A percentile compares a stretch with the other conserved stretches of the same genome.
Evolutionary conservation across 192 early-diverging fungal genomes (phyloP).

Genomic region (Kickxella alabastrina): DNA sequence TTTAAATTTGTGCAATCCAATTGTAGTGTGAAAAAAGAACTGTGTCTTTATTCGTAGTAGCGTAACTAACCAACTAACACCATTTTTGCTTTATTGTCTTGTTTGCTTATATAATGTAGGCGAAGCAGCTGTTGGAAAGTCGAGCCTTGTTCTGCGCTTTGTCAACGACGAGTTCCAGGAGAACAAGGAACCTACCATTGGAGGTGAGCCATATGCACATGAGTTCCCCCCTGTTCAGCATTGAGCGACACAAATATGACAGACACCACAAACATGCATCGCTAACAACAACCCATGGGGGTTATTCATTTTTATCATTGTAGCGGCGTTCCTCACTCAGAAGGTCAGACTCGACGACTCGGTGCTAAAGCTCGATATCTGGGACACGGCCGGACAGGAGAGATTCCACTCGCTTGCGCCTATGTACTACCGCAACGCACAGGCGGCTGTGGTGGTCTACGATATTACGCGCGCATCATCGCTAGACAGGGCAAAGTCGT

Average conservation of each 20-base stretch:
- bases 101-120: too few species aligned
- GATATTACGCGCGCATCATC: slow-evolving; percentile 87
- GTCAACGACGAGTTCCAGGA: slow-evolving; percentile 93
- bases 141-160: slow-evolving; percentile 90
- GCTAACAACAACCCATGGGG: slow-evolving; percentile 96
- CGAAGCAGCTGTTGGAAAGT: slow-evolving; percentile 97
- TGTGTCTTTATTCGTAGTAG: too few species aligned
- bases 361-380: slow-evolving; percentile 79
- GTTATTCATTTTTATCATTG: slow-evolving; percentile 7
- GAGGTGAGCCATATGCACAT: slow-evolving; percentile 52
- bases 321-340: slow-evolving; percentile 84
- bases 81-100: not conserved
- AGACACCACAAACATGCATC: too few species aligned
- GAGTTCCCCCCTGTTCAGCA: too few species aligned
- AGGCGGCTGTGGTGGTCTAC: slow-evolving; percentile 95
- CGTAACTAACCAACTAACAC: too few species aligned
- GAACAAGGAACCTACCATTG: slow-evolving; percentile 98
- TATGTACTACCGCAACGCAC: slow-evolving; percentile 98
- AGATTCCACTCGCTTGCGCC: slow-evolving; percentile 92
- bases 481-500: slow-evolving; percentile 88
- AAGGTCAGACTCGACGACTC: slow-evolving; percentile 88
- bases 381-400: slow-evolving; percentile 98
- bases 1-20: not conserved
- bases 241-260: too few species aligned
- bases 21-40: too few species aligned